Evolutionary conservation across 1,284 basidiomycete genomes (phyloP), one percentile per base, ranked within the genome.

Genomic region (Puccinia brachypodii): DNA sequence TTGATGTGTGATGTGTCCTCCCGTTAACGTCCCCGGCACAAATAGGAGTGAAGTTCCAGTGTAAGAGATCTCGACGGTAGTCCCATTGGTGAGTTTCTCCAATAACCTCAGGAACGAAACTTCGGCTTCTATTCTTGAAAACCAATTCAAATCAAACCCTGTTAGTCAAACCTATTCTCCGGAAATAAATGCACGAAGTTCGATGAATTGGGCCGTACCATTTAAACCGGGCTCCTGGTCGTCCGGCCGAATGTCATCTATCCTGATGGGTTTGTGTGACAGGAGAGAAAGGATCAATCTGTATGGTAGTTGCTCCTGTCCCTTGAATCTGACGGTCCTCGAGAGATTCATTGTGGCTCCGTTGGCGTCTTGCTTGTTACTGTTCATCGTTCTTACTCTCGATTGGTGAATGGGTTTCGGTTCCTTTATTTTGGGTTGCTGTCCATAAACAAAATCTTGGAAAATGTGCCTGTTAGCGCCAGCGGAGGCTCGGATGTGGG

Each of bases 21-120:
- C 96, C 36, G 91, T 90, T 73, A 99, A 92, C 56, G 98, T 89
- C 1, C 97, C 97, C 22, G 97, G 97, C 85, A 94, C 95, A 76
- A 98, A 88, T 22, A 98, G 89, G 83, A 98, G 89, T 3, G 94
- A 91, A 76, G 95, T 97, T 88, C 95, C 94, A 16, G 97, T 99
- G 25, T 96, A 93, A 1, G 94, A 96, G 81, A 99, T 99, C 86
- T 99, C 97, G 83, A 99, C 94, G 36, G 94, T 88, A 8, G 94
- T 94, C 0, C 97, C 97, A 89, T 99, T 98, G 3, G 96, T 97
- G 1, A 94, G 88, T 85, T 95, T 95, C 87, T 99, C 96, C 36
- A 99, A 85, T 16, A 99, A 88, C 31, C 97, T 89, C 62, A 99
- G 87, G 42, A 98, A 90, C 85, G 93, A 96, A 77, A 97, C 92